Percentiles rank a stretch among this genome's conserved stretches.
phyloP scores from a whole-genome alignment of 164 flowering plant species.

The Stephania yunnanensis region DNA sequence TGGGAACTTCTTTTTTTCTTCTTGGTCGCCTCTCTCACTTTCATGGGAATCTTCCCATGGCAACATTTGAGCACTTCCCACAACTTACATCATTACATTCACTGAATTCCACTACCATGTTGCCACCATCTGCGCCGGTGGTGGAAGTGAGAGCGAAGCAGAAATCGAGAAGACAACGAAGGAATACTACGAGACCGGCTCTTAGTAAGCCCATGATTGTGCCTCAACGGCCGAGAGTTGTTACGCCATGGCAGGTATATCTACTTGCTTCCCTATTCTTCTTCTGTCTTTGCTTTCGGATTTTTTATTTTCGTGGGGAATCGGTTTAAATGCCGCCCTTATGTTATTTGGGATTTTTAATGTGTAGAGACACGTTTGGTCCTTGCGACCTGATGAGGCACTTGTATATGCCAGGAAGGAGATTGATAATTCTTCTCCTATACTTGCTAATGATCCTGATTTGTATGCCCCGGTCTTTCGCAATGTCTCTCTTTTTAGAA shows the following conservation, averaged over 20 bases:
- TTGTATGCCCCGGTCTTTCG: slow-evolving; percentile 11
- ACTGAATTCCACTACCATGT: not conserved
- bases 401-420: slow-evolving; percentile 12
- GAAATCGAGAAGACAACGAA: not conserved
- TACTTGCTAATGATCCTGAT: slow-evolving; percentile 3
- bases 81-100: not conserved
- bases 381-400: slow-evolving; percentile 13
- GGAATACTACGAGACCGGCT: not conserved
- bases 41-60: slow-evolving; percentile 6
- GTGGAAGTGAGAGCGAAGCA: slow-evolving; percentile 5
- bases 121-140: slow-evolving; percentile 3
- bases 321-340: not conserved
- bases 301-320: not conserved
- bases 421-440: slow-evolving; percentile 5
- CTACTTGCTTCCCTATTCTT: not conserved
- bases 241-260: slow-evolving; percentile 1
- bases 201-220: not conserved
- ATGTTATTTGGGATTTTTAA: not conserved
- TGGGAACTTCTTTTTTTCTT: too few species aligned
- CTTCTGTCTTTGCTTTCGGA: not conserved
- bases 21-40: too few species aligned
- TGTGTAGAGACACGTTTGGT: slow-evolving; percentile 11
- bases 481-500: slow-evolving; percentile 8
- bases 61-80: not conserved
- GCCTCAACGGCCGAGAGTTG: slow-evolving; percentile 1